phyloP scores from a whole-genome alignment of 202 grass and related monocot genomes.

The Digitaria exilis region DNA sequence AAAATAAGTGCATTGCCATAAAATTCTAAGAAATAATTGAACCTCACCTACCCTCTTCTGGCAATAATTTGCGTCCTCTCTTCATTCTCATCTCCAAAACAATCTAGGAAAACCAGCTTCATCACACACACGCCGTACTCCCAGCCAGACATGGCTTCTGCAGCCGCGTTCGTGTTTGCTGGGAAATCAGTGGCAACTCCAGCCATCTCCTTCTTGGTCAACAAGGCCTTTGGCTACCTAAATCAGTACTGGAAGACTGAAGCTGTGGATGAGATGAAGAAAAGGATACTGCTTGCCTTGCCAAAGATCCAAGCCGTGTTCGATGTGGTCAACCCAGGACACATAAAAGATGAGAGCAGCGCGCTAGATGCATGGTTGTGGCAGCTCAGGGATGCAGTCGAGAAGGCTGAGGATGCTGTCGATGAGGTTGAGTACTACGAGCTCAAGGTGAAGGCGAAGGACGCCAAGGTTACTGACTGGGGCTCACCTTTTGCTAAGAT shows the following conservation, averaged over 20 bases:
- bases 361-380: conserved; percentile 38
- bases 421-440: conserved; percentile 50
- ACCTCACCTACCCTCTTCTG: too few relatives aligned
- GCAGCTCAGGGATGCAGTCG: conserved; percentile 38
- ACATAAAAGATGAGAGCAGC: background rate
- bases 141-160: too few relatives aligned
- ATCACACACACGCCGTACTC: background rate
- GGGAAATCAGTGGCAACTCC: too few relatives aligned
- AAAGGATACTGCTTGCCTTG: background rate
- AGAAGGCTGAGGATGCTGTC: conserved; percentile 41
- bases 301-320: conserved; percentile 32
- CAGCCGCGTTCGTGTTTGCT: too few relatives aligned
- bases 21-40: too few relatives aligned
- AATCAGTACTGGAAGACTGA: too few relatives aligned
- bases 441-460: conserved; percentile 30
- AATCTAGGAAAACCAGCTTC: too few relatives aligned
- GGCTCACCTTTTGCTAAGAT: background rate
- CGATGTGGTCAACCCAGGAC: background rate
- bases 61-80: too few relatives aligned
- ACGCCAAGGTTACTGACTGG: background rate
- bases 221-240: too few relatives aligned
- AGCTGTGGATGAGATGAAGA: background rate
- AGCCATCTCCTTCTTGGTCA: too few relatives aligned
- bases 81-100: too few relatives aligned
- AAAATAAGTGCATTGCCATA: too few relatives aligned